A percentile compares a stretch with the other conserved stretches of the same genome.
Conservation (phyloP, 129 eudicot genomes). For the Centaurea solstitialis region DNA sequence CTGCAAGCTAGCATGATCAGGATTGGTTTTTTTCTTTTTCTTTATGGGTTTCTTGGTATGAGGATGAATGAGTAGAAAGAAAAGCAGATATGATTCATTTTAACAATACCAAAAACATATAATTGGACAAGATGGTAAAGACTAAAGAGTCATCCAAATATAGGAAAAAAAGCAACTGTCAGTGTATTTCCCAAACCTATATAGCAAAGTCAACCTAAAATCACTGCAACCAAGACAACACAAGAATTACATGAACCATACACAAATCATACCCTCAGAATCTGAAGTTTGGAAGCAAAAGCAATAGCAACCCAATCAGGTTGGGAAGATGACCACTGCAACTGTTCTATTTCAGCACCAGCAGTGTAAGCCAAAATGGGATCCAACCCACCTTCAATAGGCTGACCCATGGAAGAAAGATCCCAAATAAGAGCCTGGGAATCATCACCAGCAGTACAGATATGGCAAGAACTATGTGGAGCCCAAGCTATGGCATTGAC, state of each 20-base stretch:
- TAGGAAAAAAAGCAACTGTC: slow-evolving; percentile 19
- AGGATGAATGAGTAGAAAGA: background rate
- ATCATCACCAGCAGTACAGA: slow-evolving; percentile 95
- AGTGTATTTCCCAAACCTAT: slow-evolving; percentile 21
- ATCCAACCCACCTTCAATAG: slow-evolving; percentile 92
- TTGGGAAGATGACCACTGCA: slow-evolving; percentile 94
- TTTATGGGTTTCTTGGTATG: background rate
- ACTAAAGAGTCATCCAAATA: background rate
- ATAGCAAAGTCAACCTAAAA: slow-evolving; percentile 25
- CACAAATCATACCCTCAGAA: slow-evolving; percentile 90
- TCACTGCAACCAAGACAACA: slow-evolving; percentile 18
- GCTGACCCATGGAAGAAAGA: slow-evolving; percentile 95
- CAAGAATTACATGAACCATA: background rate
- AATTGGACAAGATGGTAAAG: background rate
- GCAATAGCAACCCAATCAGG: slow-evolving; percentile 99
- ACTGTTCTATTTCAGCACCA: slow-evolving; percentile 96
- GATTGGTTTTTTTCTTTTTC: background rate
- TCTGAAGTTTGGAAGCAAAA: slow-evolving; percentile 88
- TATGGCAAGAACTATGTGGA: slow-evolving; percentile 91
- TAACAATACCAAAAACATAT: background rate
- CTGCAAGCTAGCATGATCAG: background rate
- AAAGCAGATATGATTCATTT: slow-evolving; percentile 8
- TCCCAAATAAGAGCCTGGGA: slow-evolving; percentile 96
- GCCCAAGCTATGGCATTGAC: slow-evolving; percentile 97
- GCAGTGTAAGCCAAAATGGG: slow-evolving; percentile 91